Percentiles rank a stretch among this genome's conserved stretches.
Evolutionary conservation across 768 basidiomycete genomes (phyloP).

Genomic region (Coprinellus micaceus): DNA sequence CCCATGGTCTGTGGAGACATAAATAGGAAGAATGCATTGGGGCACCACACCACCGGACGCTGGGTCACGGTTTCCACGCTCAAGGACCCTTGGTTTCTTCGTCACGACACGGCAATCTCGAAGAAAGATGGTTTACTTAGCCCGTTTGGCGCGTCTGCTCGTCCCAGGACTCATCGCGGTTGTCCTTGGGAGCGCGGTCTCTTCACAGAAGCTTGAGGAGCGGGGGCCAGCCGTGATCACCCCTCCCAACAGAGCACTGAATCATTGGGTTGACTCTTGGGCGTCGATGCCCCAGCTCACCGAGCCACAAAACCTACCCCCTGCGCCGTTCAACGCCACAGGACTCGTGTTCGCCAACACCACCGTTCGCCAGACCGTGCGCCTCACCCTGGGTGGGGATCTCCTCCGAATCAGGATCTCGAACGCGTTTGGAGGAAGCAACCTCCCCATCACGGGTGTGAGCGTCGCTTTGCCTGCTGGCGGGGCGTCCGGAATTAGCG

Average conservation of each 20-base stretch:
- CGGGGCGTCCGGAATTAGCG: conserved; percentile 33
- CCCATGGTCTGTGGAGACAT: neutral
- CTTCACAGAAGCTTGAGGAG: neutral
- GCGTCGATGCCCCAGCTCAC: conserved; percentile 39
- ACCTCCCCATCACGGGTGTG: conserved; percentile 41
- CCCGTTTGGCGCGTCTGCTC: neutral
- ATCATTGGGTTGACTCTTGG: conserved; percentile 35
- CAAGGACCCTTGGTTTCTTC: neutral
- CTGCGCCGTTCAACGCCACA: conserved; percentile 27
- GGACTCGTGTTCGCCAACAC: conserved; percentile 38
- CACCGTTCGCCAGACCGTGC: conserved; percentile 49
- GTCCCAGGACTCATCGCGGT: neutral
- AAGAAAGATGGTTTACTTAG: neutral
- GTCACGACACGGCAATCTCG: no score
- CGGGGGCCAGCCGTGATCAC: neutral
- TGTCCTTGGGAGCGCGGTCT: neutral
- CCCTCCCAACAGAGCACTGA: neutral
- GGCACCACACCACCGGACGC: no score
- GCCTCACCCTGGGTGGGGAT: conserved; percentile 35
- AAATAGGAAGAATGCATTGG: no score
- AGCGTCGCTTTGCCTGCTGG: conserved; percentile 38
- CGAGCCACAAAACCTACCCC: conserved; percentile 33
- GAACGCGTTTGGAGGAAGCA: conserved; percentile 43
- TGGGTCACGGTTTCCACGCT: neutral
- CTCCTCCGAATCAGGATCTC: conserved; percentile 44